Percentiles rank a stretch among this genome's conserved stretches.
Conservation (phyloP, 306 rosid genomes). For the Luffa aegyptiaca region DNA sequence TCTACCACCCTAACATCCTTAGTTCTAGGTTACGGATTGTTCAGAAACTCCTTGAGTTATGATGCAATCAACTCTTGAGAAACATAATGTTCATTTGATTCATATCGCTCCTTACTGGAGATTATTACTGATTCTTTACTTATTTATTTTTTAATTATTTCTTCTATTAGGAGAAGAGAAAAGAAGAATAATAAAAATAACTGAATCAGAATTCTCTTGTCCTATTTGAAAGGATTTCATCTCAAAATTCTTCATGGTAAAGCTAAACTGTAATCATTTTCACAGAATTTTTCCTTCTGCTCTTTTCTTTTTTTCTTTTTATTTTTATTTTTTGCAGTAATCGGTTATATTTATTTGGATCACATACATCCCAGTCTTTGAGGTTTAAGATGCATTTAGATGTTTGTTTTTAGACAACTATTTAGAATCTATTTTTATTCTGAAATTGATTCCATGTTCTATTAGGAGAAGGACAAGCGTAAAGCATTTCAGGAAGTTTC, state of each 20-base stretch:
- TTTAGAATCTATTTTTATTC: not conserved
- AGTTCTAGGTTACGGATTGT: not conserved
- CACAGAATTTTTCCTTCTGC: not conserved
- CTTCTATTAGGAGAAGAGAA: not conserved
- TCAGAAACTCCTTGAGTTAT: not conserved
- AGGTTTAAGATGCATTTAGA: not conserved
- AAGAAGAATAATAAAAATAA: not conserved
- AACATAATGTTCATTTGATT: no score
- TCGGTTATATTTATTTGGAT: not conserved
- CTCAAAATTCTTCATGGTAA: not conserved
- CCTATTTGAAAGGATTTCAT: not conserved
- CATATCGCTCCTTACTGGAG: not conserved
- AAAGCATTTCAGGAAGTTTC: slow-evolving; percentile 73
- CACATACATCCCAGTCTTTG: not conserved
- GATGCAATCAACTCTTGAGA: not conserved
- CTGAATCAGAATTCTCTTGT: not conserved
- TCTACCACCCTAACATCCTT: not conserved
- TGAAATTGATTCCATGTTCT: slow-evolving; percentile 5
- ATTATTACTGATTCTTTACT: not conserved
- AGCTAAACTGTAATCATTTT: not conserved
- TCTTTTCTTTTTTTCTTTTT: not conserved
- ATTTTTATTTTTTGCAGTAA: not conserved
- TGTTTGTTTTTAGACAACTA: not conserved
- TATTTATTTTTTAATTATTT: not conserved
- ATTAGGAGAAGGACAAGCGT: slow-evolving; percentile 88